These are phyloP conservation scores for Xylariaceae sp. DNA, from an alignment of 2,329 filamentous ascomycete genomes.

Conservation along the genomic window DNA sequence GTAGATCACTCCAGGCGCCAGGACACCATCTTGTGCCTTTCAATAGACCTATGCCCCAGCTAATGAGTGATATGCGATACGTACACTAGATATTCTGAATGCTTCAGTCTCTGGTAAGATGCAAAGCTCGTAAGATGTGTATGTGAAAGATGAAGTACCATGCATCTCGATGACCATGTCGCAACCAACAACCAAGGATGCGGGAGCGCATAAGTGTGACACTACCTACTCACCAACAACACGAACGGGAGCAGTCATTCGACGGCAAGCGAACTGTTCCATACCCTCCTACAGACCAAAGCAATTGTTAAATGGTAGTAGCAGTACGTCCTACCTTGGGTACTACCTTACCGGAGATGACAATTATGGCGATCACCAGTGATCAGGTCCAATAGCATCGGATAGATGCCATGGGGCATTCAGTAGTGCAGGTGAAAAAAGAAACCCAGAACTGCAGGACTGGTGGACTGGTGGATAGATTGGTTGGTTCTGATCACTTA, in stretches of 20 bases:
- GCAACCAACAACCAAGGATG: constrained; percentile 6
- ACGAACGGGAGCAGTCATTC: background rate
- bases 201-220: constrained; percentile 8
- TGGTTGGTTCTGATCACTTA: too few species aligned
- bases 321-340: too few species aligned
- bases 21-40: background rate
- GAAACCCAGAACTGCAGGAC: constrained; percentile 6
- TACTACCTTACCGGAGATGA: too few species aligned
- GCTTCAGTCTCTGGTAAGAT: too few species aligned
- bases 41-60: too few species aligned
- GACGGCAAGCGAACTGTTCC: too few species aligned
- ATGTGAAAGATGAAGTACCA: constrained; percentile 24
- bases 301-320: background rate
- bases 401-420: background rate
- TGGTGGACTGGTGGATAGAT: background rate
- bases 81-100: too few species aligned
- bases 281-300: too few species aligned
- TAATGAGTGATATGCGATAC: too few species aligned
- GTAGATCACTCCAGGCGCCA: too few species aligned
- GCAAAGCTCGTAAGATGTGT: too few species aligned
- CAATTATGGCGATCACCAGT: background rate
- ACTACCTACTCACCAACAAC: background rate
- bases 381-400: constrained; percentile 1
- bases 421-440: constrained; percentile 11
- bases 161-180: constrained; percentile 17